phyloP scores from a whole-genome alignment of 768 basidiomycete species.

The Nidularia sp. region DNA sequence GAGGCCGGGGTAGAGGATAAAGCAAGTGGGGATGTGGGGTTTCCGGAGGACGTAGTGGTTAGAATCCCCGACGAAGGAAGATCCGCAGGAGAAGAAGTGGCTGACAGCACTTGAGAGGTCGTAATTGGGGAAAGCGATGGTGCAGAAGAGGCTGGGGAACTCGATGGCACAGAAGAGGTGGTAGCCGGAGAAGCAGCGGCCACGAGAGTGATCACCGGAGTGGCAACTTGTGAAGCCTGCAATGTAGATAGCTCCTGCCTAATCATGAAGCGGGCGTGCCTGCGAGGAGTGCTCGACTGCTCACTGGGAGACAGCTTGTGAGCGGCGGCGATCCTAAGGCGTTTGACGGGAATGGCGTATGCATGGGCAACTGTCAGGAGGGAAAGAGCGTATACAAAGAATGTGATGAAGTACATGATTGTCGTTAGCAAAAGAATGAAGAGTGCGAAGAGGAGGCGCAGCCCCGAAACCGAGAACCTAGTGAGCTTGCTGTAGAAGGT shows the following conservation, averaged over 20 bases:
- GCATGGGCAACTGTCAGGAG: conserved; percentile 8
- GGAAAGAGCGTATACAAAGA: conserved; percentile 2
- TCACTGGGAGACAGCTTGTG: conserved; percentile 3
- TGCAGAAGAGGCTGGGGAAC: not conserved
- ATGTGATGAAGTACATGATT: conserved; percentile 8
- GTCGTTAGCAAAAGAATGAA: conserved; percentile 6
- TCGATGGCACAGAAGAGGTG: not conserved
- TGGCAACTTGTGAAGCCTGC: not conserved
- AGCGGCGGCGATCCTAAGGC: conserved; percentile 6
- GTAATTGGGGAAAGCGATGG: not conserved
- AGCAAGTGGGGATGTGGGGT: not conserved
- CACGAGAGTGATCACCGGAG: not conserved
- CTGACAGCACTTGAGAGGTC: no score
- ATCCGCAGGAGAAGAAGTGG: no score
- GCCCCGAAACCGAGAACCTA: conserved; percentile 3
- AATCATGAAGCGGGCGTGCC: not conserved
- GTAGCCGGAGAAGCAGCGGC: not conserved
- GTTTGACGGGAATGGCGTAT: conserved; percentile 13
- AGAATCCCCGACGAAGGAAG: no score
- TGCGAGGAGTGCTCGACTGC: not conserved
- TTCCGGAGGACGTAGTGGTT: not conserved
- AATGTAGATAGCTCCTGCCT: not conserved
- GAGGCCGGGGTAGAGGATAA: conserved; percentile 2
- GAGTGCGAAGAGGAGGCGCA: conserved; percentile 7
- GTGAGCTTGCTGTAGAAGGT: not conserved